These are phyloP conservation scores for Nannochloropsis salina DNA, from an alignment of 108 stramenopile genomes.

Conservation along the genomic window DNA sequence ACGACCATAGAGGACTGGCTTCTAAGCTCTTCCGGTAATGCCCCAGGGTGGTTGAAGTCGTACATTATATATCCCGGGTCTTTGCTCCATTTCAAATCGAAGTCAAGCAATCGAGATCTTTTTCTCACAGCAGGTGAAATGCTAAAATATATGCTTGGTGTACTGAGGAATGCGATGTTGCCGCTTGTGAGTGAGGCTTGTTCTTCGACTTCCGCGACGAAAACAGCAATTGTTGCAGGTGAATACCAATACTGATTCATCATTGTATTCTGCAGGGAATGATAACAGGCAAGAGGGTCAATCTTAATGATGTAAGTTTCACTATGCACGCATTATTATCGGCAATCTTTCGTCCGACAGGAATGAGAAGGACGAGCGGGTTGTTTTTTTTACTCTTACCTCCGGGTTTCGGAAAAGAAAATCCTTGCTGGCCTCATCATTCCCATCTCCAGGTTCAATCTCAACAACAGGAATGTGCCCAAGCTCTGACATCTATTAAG, in stretches of 20 bases:
- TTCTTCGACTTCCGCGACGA: conserved; percentile 2
- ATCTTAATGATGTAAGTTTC: no score
- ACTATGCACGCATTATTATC: no score
- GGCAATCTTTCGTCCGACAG: no score
- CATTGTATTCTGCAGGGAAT: background rate
- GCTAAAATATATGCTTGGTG: conserved; percentile 18
- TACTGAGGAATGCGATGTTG: conserved; percentile 8
- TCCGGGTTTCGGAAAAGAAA: background rate
- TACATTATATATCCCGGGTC: background rate
- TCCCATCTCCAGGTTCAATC: background rate
- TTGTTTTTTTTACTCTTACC: background rate
- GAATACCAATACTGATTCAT: conserved; percentile 25
- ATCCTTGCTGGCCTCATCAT: background rate
- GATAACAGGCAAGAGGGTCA: no score
- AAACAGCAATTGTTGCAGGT: background rate
- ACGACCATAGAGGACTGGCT: background rate
- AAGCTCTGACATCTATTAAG: background rate
- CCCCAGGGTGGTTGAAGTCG: conserved; percentile 12
- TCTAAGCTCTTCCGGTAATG: background rate
- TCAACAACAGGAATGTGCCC: background rate
- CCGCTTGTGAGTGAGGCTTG: background rate
- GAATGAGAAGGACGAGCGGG: background rate
- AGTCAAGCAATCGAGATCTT: background rate
- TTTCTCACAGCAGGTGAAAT: background rate
- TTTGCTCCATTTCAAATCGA: background rate